Evolutionary conservation across 768 basidiomycete genomes (phyloP).

Genomic region (Crepidotus variabilis): DNA sequence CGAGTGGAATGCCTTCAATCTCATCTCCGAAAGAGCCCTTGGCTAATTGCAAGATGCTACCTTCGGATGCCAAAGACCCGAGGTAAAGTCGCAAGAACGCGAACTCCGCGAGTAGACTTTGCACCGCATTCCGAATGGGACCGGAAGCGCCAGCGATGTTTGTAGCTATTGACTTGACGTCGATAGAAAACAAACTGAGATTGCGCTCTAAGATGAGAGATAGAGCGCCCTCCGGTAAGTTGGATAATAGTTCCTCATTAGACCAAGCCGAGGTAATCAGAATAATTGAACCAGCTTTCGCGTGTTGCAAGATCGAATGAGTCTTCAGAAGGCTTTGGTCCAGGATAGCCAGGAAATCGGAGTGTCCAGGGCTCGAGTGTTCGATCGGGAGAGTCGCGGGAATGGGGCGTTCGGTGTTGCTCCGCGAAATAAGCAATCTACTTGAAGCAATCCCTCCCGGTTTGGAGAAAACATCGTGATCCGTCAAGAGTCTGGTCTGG

Average conservation of each 20-base stretch:
- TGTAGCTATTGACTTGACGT: slow-evolving; percentile 51
- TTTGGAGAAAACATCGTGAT: slow-evolving; percentile 74
- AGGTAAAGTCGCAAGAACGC: slow-evolving; percentile 86
- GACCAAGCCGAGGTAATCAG: slow-evolving; percentile 78
- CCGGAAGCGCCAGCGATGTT: slow-evolving; percentile 32
- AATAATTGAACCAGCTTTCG: slow-evolving; percentile 64
- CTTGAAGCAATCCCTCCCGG: slow-evolving; percentile 67
- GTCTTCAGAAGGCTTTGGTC: slow-evolving; percentile 77
- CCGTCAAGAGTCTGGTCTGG: slow-evolving; percentile 56
- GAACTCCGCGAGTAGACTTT: slow-evolving; percentile 64
- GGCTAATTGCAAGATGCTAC: slow-evolving; percentile 48
- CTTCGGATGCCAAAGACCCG: slow-evolving; percentile 55
- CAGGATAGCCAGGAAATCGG: slow-evolving; percentile 72
- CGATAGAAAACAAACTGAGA: slow-evolving; percentile 55
- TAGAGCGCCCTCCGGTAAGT: slow-evolving; percentile 51
- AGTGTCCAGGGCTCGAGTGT: slow-evolving; percentile 36
- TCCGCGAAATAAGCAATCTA: slow-evolving; percentile 62
- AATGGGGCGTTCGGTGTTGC: slow-evolving; percentile 42
- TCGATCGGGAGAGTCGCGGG: slow-evolving; percentile 56
- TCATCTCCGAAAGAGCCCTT: slow-evolving; percentile 39
- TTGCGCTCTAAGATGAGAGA: slow-evolving; percentile 46
- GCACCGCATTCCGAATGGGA: slow-evolving; percentile 35
- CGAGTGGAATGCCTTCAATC: slow-evolving; percentile 45
- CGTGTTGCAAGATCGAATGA: slow-evolving; percentile 66
- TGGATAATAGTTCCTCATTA: slow-evolving; percentile 65